A percentile compares a stretch with the other conserved stretches of the same genome.
Evolutionary conservation across 2,329 filamentous ascomycete species (phyloP).

Genomic region (Scorias spongiosa): DNA sequence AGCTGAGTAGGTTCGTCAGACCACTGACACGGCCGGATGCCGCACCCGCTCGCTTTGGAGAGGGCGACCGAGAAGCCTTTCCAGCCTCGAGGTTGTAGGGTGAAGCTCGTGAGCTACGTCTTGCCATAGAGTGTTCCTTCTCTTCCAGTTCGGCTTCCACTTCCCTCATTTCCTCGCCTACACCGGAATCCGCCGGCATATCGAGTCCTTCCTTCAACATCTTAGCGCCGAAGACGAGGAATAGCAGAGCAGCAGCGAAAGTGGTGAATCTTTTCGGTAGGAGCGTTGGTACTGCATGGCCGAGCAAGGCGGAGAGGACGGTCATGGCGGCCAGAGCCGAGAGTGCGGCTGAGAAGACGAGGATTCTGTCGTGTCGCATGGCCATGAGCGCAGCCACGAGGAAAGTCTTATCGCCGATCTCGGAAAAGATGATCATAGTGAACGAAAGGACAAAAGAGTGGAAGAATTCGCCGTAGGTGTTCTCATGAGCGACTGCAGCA

Average conservation of each 20-base stretch:
- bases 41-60: slow-evolving; percentile 6
- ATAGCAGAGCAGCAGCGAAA: slow-evolving; percentile 68
- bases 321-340: slow-evolving; percentile 86
- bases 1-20: slow-evolving; percentile 69
- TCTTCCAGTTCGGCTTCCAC: slow-evolving; percentile 88
- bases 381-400: slow-evolving; percentile 95
- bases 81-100: slow-evolving; percentile 38
- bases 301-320: slow-evolving; percentile 75
- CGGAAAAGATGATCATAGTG: slow-evolving; percentile 94
- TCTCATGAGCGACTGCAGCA: slow-evolving; percentile 6
- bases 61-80: slow-evolving; percentile 13
- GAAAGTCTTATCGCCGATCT: slow-evolving; percentile 97
- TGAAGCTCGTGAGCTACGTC: slow-evolving; percentile 57
- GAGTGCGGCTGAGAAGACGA: slow-evolving; percentile 93
- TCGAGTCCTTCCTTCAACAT: slow-evolving; percentile 73
- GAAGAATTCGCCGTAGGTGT: slow-evolving; percentile 25
- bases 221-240: slow-evolving; percentile 76
- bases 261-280: slow-evolving; percentile 86
- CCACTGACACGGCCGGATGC: slow-evolving; percentile 38
- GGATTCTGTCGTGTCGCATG: slow-evolving; percentile 87
- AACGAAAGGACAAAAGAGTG: slow-evolving; percentile 88
- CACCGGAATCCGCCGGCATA: slow-evolving; percentile 81
- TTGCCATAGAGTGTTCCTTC: slow-evolving; percentile 59
- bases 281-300: slow-evolving; percentile 77
- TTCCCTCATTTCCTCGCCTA: slow-evolving; percentile 94